Conservation (phyloP, 768 basidiomycete species). For the Sporobolomyces pararoseus region DNA sequence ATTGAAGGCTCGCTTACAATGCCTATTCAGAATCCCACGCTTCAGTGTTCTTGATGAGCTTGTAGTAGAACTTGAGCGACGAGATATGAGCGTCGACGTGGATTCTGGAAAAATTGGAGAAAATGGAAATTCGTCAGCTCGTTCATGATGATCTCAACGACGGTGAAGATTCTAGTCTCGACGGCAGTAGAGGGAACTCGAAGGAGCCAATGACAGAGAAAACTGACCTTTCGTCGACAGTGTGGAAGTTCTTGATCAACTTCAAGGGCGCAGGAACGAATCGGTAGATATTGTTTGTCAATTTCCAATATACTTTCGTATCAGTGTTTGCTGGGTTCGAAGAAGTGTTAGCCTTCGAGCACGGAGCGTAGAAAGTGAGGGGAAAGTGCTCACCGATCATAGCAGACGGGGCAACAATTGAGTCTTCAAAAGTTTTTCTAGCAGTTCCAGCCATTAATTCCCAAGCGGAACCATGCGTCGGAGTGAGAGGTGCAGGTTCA, state of each 20-base stretch:
- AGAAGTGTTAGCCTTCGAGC: not conserved
- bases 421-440: slow-evolving; percentile 9
- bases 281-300: slow-evolving; percentile 49
- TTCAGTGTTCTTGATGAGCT: slow-evolving; percentile 49
- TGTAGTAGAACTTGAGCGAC: slow-evolving; percentile 49
- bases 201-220: not conserved
- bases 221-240: slow-evolving; percentile 48
- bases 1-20: no score
- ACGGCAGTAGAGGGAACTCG: not conserved
- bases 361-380: not conserved
- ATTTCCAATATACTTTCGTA: slow-evolving; percentile 44
- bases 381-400: slow-evolving; percentile 25
- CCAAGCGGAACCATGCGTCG: slow-evolving; percentile 19
- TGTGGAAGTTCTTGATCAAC: slow-evolving; percentile 46
- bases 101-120: slow-evolving; percentile 40
- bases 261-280: slow-evolving; percentile 45
- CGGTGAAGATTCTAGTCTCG: not conserved
- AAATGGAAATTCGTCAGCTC: no score
- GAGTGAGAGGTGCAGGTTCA: slow-evolving; percentile 39
- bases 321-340: slow-evolving; percentile 22
- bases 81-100: slow-evolving; percentile 48
- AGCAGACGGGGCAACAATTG: slow-evolving; percentile 18
- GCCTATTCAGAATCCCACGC: slow-evolving; percentile 36
- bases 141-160: no score
- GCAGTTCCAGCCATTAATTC: slow-evolving; percentile 29